These are phyloP conservation scores for Zychaea mexicana DNA, from an alignment of 371 early-diverging fungal genomes.

Conservation along the genomic window DNA sequence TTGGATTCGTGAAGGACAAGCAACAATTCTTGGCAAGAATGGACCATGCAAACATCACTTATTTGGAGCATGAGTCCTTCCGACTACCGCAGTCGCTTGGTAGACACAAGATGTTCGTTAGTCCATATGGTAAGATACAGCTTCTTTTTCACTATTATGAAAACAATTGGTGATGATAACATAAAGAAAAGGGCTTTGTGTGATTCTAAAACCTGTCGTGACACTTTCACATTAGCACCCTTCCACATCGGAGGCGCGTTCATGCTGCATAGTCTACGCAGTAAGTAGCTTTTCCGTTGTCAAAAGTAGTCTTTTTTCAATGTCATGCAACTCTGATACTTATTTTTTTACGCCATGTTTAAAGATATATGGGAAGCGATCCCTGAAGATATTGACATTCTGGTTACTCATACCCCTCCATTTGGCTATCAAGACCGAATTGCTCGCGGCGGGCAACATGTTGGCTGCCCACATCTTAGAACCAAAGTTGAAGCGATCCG, in stretches of 20 bases:
- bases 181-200: too few relatives aligned
- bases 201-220: too few relatives aligned
- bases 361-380: conserved; percentile 46
- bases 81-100: conserved; percentile 35
- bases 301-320: neutral
- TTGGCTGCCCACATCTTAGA: conserved; percentile 47
- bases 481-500: conserved; percentile 37
- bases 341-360: neutral
- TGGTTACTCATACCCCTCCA: conserved; percentile 62
- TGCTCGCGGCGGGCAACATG: conserved; percentile 20
- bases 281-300: conserved; percentile 25
- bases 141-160: too few relatives aligned
- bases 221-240: conserved; percentile 23
- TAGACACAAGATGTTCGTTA: conserved; percentile 45
- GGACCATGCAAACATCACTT: conserved; percentile 35
- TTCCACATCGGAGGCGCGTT: conserved; percentile 57
- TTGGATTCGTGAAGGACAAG: conserved; percentile 18
- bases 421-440: conserved; percentile 38
- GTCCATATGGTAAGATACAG: conserved; percentile 49
- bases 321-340: neutral
- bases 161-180: too few relatives aligned
- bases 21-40: conserved; percentile 22
- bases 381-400: conserved; percentile 46
- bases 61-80: conserved; percentile 50
- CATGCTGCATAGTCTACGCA: conserved; percentile 38